Conservation (phyloP, 129 eudicot genomes). For the Heracleum sosnowskyi region DNA sequence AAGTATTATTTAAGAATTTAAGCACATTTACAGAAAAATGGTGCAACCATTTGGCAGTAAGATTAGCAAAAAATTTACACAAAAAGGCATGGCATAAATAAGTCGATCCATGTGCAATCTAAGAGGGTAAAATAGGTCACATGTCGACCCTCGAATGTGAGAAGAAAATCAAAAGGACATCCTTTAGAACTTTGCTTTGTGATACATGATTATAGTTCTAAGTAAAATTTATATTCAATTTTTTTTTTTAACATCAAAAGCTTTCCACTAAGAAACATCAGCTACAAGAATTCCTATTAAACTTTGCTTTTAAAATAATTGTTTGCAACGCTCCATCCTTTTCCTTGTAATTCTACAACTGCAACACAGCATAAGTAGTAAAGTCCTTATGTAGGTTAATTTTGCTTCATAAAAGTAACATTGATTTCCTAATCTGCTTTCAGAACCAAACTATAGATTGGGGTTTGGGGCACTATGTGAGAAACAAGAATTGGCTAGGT, state of each 20-base stretch:
- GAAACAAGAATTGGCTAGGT: neutral
- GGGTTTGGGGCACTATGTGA: neutral
- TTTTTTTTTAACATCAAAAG: neutral
- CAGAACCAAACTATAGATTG: neutral
- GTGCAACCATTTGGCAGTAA: neutral
- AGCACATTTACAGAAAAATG: neutral
- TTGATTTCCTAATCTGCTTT: neutral
- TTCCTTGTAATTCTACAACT: neutral
- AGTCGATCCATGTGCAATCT: neutral
- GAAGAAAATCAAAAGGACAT: neutral
- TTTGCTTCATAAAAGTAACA: neutral
- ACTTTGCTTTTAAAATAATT: neutral
- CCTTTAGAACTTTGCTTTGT: neutral
- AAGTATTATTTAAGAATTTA: neutral
- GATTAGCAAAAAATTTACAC: neutral
- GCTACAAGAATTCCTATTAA: neutral
- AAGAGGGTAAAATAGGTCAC: neutral
- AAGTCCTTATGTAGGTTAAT: neutral
- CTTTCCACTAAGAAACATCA: neutral
- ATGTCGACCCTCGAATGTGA: neutral
- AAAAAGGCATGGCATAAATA: neutral
- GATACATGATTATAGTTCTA: neutral
- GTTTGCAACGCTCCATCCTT: neutral
- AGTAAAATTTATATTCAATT: neutral
- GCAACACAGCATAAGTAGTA: neutral